phyloP scores from a whole-genome alignment of 257 asterid species.

The Capsicum pubescens region DNA sequence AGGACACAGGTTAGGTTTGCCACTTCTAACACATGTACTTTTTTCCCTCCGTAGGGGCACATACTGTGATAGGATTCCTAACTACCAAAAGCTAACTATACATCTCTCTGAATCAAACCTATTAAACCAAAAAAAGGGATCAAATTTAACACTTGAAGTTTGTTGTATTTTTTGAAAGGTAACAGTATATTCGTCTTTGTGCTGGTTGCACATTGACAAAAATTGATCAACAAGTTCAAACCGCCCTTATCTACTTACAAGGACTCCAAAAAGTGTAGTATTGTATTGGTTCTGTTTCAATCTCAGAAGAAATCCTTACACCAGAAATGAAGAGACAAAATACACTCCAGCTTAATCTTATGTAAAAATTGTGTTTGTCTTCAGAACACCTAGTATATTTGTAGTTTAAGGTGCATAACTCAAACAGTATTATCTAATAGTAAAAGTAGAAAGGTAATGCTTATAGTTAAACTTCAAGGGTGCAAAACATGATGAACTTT shows the following conservation, averaged over 20 bases:
- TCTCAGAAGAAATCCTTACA: background rate
- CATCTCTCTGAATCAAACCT: background rate
- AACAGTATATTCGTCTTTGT: background rate
- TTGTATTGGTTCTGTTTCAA: background rate
- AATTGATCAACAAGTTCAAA: background rate
- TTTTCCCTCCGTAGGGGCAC: slow-evolving; percentile 5
- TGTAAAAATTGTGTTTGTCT: background rate
- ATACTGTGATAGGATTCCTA: background rate
- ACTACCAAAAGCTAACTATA: slow-evolving; percentile 8
- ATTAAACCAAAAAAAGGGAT: background rate
- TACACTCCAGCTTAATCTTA: slow-evolving; percentile 5
- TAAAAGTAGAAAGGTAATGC: background rate
- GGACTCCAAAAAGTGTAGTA: background rate
- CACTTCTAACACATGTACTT: slow-evolving; percentile 28
- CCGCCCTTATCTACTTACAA: background rate
- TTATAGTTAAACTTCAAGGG: background rate
- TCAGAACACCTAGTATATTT: slow-evolving; percentile 1
- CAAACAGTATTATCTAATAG: background rate
- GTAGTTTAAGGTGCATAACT: slow-evolving; percentile 1
- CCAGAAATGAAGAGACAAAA: background rate
- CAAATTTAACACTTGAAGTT: background rate
- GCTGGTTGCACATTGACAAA: background rate
- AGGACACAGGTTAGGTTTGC: slow-evolving; percentile 82
- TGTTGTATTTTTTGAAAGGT: background rate
- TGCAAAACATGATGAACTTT: background rate